Percentiles rank a stretch among this genome's conserved stretches.
phyloP scores from a whole-genome alignment of 441 rosid species.

The Corymbia citriodora region DNA sequence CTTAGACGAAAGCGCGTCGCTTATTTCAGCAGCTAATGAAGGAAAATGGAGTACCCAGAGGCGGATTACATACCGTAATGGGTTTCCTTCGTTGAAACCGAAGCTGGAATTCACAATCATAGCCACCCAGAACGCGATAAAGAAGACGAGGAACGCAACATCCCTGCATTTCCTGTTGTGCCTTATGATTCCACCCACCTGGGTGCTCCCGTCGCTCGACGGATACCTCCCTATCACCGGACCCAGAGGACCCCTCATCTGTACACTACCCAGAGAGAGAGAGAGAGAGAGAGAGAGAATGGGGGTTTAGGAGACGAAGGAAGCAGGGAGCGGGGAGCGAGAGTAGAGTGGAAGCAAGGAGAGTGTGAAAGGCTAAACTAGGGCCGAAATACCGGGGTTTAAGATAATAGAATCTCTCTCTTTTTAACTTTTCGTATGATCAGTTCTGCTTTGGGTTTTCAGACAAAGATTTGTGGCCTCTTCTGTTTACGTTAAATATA shows the following conservation, averaged over 20 bases:
- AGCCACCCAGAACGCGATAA: constrained; percentile 90
- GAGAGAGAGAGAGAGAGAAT: not conserved
- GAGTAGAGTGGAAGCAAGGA: constrained; percentile 15
- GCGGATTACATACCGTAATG: constrained; percentile 42
- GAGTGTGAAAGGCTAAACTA: constrained; percentile 3
- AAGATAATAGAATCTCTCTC: constrained; percentile 23
- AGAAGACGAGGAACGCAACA: constrained; percentile 69
- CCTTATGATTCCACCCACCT: constrained; percentile 72
- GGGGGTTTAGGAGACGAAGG: not conserved
- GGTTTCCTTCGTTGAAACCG: constrained; percentile 94
- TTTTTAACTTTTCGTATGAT: not conserved
- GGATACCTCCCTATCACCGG: constrained; percentile 86
- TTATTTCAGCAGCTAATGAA: not conserved
- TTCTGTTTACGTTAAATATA: not conserved
- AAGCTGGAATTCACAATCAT: constrained; percentile 99
- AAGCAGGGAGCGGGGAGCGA: not conserved
- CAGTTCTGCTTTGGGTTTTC: not conserved
- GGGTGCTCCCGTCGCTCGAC: constrained; percentile 79
- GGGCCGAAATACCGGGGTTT: not conserved
- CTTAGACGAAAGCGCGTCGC: not conserved
- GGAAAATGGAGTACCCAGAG: not conserved
- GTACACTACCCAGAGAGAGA: not conserved
- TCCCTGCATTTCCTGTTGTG: constrained; percentile 96
- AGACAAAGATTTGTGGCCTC: not conserved
- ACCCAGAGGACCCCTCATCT: constrained; percentile 89